Conservation (phyloP, 495 filamentous ascomycete species). For the Hypoxylon fuscum region DNA sequence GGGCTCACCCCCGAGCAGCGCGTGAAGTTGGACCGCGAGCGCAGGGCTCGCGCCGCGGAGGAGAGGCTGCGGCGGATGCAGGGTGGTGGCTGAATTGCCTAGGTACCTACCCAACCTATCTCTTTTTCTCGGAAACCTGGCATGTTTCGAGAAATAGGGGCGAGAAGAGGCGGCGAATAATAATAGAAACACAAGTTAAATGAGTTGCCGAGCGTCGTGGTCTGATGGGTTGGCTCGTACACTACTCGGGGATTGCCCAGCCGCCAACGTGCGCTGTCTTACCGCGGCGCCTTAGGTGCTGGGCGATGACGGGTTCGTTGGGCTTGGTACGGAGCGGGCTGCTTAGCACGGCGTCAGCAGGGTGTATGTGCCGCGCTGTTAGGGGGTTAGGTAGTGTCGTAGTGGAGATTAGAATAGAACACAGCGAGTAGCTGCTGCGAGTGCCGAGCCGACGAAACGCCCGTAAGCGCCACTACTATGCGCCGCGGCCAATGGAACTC, state of each 20-base stretch:
- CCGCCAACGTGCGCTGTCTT: not conserved
- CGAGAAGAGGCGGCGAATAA: too few species aligned
- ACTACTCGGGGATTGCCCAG: not conserved
- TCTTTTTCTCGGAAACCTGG: not conserved
- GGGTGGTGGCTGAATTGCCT: slow-evolving; percentile 42
- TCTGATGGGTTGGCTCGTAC: not conserved
- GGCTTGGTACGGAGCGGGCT: not conserved
- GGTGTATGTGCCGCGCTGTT: too few species aligned
- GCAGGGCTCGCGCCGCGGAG: slow-evolving; percentile 85
- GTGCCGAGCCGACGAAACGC: slow-evolving; percentile 15
- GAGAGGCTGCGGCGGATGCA: slow-evolving; percentile 79
- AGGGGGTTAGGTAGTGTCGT: not conserved
- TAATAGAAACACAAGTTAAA: not conserved
- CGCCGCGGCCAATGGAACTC: not conserved
- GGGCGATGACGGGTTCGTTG: not conserved
- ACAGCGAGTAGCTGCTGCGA: not conserved
- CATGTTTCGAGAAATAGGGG: slow-evolving; percentile 1
- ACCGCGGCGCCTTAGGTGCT: not conserved
- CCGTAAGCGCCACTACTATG: slow-evolving; percentile 25
- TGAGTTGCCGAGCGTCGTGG: not conserved
- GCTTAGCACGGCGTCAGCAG: not conserved
- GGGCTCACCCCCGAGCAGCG: slow-evolving; percentile 87
- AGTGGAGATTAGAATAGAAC: not conserved
- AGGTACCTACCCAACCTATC: too few species aligned
- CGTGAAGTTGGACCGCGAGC: slow-evolving; percentile 80